Conservation (phyloP, 805 yeast species). For the Ogataea corticis region DNA sequence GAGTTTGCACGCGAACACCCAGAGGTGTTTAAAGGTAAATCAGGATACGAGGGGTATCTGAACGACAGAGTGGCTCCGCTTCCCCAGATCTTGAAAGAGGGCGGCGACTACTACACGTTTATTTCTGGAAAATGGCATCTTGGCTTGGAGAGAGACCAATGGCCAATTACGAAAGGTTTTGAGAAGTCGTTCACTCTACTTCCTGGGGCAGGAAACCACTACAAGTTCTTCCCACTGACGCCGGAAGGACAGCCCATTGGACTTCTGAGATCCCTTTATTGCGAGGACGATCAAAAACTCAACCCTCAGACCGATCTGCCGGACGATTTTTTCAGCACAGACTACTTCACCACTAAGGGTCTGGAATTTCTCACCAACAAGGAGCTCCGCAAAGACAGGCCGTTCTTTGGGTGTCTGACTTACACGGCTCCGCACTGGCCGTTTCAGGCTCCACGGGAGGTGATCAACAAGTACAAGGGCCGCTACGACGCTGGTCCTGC, state of each 20-base stretch:
- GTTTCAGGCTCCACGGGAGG: conserved; percentile 54
- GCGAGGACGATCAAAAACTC: conserved; percentile 39
- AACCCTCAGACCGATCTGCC: conserved; percentile 41
- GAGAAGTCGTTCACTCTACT: conserved; percentile 49
- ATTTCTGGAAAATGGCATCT: conserved; percentile 65
- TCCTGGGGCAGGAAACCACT: conserved; percentile 62
- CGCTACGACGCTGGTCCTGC: conserved; percentile 51
- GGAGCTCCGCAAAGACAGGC: conserved; percentile 40
- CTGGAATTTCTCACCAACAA: conserved; percentile 37
- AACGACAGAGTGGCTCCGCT: conserved; percentile 53
- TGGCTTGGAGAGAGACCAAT: conserved; percentile 47
- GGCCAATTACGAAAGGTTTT: conserved; percentile 53
- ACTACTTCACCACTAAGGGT: conserved; percentile 45
- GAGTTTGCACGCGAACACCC: conserved; percentile 43
- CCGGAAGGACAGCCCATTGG: conserved; percentile 27
- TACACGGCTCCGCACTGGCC: conserved; percentile 74
- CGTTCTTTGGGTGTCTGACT: conserved; percentile 55
- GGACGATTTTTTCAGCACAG: conserved; percentile 48
- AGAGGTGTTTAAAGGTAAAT: conserved; percentile 42
- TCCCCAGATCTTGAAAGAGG: conserved; percentile 49
- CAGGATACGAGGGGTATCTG: conserved; percentile 58
- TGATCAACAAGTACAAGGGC: conserved; percentile 49
- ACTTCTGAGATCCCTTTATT: conserved; percentile 42
- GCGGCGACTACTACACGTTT: conserved; percentile 48
- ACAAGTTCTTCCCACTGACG: conserved; percentile 43